phyloP scores from a whole-genome alignment of 768 basidiomycete genomes.

The Boletus eberwhitei region DNA sequence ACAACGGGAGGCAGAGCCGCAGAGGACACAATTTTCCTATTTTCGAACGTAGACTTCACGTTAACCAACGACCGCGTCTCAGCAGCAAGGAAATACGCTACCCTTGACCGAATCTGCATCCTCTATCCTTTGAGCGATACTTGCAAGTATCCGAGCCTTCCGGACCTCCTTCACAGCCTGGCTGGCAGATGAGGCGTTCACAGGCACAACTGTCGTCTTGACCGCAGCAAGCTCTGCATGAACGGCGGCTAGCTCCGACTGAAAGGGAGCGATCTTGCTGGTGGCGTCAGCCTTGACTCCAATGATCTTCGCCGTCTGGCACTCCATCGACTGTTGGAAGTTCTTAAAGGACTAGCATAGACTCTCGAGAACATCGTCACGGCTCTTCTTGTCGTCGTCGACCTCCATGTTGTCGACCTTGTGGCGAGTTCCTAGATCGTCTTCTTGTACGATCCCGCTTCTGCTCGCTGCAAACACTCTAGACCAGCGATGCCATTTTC shows the following conservation, averaged over 20 bases:
- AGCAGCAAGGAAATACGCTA: not conserved
- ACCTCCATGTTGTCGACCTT: not conserved
- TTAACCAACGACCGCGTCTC: not conserved
- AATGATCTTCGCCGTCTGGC: slow-evolving; percentile 1
- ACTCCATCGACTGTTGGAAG: not conserved
- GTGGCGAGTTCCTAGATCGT: slow-evolving; percentile 9
- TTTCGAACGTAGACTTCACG: not conserved
- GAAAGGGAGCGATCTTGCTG: slow-evolving; percentile 9
- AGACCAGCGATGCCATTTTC: slow-evolving; percentile 3
- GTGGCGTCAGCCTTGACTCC: slow-evolving; percentile 10
- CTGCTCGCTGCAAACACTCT: slow-evolving; percentile 1
- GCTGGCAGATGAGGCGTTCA: not conserved
- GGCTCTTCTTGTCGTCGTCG: not conserved
- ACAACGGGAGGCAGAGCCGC: not conserved
- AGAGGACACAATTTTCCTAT: not conserved
- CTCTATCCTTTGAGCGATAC: not conserved
- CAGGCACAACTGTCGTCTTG: slow-evolving; percentile 2
- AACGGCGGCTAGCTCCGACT: slow-evolving; percentile 2
- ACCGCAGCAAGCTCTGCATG: slow-evolving; percentile 1
- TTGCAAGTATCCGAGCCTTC: no score
- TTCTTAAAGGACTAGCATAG: not conserved
- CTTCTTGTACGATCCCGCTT: not conserved
- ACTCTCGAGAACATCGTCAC: slow-evolving; percentile 1
- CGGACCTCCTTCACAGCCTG: not conserved
- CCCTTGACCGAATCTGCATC: slow-evolving; percentile 3